These are phyloP conservation scores for Rutstroemia sp. DNA, from an alignment of 2,329 filamentous ascomycete genomes.

Conservation along the genomic window DNA sequence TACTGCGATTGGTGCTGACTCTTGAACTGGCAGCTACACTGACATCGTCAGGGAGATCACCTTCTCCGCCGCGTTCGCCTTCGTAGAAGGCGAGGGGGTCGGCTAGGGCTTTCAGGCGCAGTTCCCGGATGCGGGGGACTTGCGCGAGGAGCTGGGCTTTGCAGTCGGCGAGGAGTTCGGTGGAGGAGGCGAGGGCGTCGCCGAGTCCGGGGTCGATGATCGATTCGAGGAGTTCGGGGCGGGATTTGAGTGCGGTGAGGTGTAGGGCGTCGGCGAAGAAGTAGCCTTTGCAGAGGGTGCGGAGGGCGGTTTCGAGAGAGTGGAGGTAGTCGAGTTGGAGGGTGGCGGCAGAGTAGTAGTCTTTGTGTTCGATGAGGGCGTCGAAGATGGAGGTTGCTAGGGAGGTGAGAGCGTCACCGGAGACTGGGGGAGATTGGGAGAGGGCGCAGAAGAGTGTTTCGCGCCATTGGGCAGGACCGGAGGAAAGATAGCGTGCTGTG, in stretches of 20 bases:
- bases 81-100: slow-evolving; percentile 89
- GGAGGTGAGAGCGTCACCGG: slow-evolving; percentile 48
- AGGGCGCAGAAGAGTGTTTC: slow-evolving; percentile 79
- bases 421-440: slow-evolving; percentile 54
- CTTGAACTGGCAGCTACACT: slow-evolving; percentile 79
- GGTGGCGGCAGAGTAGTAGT: slow-evolving; percentile 71
- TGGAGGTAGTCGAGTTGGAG: slow-evolving; percentile 76
- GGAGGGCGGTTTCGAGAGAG: slow-evolving; percentile 62
- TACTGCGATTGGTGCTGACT: slow-evolving; percentile 71
- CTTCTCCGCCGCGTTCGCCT: slow-evolving; percentile 56
- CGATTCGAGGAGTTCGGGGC: slow-evolving; percentile 51
- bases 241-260: slow-evolving; percentile 52
- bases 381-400: slow-evolving; percentile 73
- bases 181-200: slow-evolving; percentile 74
- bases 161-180: slow-evolving; percentile 91
- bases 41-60: slow-evolving; percentile 82
- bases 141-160: slow-evolving; percentile 77
- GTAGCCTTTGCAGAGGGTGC: slow-evolving; percentile 79
- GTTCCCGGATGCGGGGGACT: slow-evolving; percentile 75
- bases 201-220: slow-evolving; percentile 73
- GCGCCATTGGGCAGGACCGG: slow-evolving; percentile 72
- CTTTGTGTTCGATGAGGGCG: slow-evolving; percentile 73
- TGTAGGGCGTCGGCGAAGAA: slow-evolving; percentile 86
- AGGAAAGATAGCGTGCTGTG: slow-evolving; percentile 74
- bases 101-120: slow-evolving; percentile 70